phyloP scores from a whole-genome alignment of 148 eudicot species.

The Vaccinium macrocarpon region DNA sequence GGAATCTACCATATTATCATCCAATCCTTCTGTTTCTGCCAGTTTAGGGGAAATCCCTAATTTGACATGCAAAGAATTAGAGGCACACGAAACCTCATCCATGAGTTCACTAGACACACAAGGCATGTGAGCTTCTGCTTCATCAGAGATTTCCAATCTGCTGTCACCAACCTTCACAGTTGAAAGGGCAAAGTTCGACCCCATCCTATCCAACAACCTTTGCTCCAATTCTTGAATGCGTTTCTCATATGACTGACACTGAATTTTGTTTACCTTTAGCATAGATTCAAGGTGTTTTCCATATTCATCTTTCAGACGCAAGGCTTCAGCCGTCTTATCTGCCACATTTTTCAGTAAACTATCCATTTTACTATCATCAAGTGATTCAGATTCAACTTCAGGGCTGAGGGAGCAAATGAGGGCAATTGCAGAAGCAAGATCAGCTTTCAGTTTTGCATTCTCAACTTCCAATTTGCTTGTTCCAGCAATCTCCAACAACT shows the following conservation, averaged over 20 bases:
- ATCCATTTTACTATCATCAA: constrained; percentile 60
- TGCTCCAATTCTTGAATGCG: constrained; percentile 84
- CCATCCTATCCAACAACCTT: constrained; percentile 52
- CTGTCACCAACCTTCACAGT: constrained; percentile 43
- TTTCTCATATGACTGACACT: constrained; percentile 88
- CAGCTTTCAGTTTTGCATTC: constrained; percentile 91
- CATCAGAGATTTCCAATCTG: constrained; percentile 60
- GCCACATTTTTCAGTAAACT: constrained; percentile 65
- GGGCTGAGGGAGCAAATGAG: constrained; percentile 56
- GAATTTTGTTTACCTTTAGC: constrained; percentile 60
- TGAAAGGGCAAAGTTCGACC: constrained; percentile 28
- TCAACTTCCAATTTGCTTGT: constrained; percentile 93
- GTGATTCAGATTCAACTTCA: constrained; percentile 52
- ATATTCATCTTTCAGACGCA: constrained; percentile 79
- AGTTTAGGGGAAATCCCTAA: constrained; percentile 30
- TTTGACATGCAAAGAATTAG: constrained; percentile 42
- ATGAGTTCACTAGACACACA: constrained; percentile 42
- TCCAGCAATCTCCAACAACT: constrained; percentile 82
- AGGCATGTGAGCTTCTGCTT: constrained; percentile 39
- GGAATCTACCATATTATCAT: constrained; percentile 82
- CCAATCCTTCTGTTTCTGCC: constrained; percentile 50
- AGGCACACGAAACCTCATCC: constrained; percentile 68
- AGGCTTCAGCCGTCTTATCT: constrained; percentile 83
- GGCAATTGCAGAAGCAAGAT: constrained; percentile 94
- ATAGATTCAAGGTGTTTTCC: constrained; percentile 62